phyloP scores from a whole-genome alignment of 2,329 filamentous ascomycete species.

The Bipolaris oryzae region DNA sequence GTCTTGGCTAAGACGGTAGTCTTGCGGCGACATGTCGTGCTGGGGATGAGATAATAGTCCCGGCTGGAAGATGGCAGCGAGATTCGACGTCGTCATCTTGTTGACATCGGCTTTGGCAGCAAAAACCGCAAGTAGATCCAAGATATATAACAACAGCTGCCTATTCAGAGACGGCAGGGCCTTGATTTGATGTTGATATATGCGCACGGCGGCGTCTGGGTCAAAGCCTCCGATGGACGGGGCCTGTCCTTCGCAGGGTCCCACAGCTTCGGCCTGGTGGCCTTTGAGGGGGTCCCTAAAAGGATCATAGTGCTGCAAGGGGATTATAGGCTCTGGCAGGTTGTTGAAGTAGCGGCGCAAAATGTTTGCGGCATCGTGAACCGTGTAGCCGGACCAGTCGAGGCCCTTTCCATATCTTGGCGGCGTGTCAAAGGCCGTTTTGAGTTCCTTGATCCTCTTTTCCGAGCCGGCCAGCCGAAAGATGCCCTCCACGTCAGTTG shows the following conservation, averaged over 20 bases:
- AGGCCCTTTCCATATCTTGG: conserved; percentile 89
- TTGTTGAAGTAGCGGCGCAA: conserved; percentile 94
- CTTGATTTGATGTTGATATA: conserved; percentile 89
- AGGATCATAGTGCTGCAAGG: conserved; percentile 86
- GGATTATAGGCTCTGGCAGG: conserved; percentile 94
- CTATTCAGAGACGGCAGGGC: conserved; percentile 91
- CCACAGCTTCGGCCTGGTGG: conserved; percentile 72
- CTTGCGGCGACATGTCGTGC: conserved; percentile 93
- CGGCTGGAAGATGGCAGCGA: conserved; percentile 96
- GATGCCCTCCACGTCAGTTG: conserved; percentile 93
- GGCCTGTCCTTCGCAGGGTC: conserved; percentile 66
- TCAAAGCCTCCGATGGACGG: conserved; percentile 78
- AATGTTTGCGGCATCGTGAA: conserved; percentile 97
- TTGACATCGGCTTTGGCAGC: conserved; percentile 96
- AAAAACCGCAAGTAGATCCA: conserved; percentile 94
- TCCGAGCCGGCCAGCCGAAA: conserved; percentile 95
- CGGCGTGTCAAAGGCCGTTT: conserved; percentile 88
- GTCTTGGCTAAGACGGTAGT: conserved; percentile 94
- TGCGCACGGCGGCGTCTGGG: conserved; percentile 74
- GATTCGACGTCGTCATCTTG: conserved; percentile 92
- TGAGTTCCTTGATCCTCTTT: conserved; percentile 97
- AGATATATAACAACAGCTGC: conserved; percentile 91
- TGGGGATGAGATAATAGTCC: conserved; percentile 91
- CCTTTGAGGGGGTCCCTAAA: conserved; percentile 82
- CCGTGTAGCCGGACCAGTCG: conserved; percentile 96